Percentiles rank a stretch among this genome's conserved stretches.
These are phyloP conservation scores for Vaccinium macrocarpon DNA, from an alignment of 148 eudicot species.

Conservation along the genomic window DNA sequence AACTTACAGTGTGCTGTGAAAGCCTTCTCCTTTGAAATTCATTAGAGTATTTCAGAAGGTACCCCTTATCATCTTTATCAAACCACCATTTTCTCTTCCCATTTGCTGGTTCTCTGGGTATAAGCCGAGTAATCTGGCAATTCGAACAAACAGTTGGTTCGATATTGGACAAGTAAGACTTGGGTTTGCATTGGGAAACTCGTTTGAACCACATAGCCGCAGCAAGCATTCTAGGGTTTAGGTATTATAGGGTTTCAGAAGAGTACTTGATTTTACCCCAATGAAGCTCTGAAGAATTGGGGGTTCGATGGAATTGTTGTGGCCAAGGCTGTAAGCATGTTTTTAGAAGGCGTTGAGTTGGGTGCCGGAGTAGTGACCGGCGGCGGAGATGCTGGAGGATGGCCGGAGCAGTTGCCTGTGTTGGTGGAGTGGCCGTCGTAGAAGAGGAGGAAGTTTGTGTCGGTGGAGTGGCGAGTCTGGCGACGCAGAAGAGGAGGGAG, in stretches of 20 bases:
- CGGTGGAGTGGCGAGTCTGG: no score
- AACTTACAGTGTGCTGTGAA: conserved; percentile 13
- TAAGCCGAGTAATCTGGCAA: not conserved
- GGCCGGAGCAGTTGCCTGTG: no score
- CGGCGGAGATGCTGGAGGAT: no score
- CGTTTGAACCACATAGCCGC: not conserved
- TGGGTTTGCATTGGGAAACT: not conserved
- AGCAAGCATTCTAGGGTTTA: conserved; percentile 14
- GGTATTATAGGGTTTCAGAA: not conserved
- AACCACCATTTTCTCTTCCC: not conserved
- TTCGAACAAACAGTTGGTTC: not conserved
- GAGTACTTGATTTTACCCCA: not conserved
- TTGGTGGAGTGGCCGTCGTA: no score
- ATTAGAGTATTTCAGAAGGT: not conserved
- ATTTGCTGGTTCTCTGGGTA: not conserved
- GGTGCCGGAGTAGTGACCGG: not conserved
- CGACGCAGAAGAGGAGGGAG: no score
- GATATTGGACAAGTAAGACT: not conserved
- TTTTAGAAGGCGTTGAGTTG: not conserved
- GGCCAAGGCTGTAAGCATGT: not conserved
- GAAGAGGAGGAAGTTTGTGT: no score
- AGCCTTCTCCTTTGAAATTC: not conserved
- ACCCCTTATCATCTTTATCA: not conserved
- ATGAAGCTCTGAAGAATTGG: not conserved
- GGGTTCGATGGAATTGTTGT: not conserved